Evolutionary conservation across 306 rosid species (phyloP).

Genomic region (Gynostemma pentaphyllum): DNA sequence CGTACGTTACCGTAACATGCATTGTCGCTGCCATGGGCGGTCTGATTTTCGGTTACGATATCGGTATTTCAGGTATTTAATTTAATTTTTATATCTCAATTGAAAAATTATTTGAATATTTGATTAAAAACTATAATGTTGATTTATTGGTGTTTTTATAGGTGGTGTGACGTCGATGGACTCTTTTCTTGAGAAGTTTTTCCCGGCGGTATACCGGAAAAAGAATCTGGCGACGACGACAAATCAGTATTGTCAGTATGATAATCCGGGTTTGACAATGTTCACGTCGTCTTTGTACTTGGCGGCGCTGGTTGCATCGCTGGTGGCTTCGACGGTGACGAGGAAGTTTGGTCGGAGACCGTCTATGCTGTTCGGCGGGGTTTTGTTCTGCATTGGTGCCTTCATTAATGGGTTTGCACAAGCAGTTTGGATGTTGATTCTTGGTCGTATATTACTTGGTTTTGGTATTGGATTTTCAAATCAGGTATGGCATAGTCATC

Average conservation of each 20-base stretch:
- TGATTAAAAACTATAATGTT: neutral
- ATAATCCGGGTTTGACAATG: constrained; percentile 55
- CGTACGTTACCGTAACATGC: constrained; percentile 54
- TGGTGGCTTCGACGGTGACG: constrained; percentile 63
- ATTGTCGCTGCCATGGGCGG: constrained; percentile 96
- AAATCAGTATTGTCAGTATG: constrained; percentile 75
- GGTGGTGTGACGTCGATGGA: constrained; percentile 96
- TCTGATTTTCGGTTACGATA: constrained; percentile 86
- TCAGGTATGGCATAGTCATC: constrained; percentile 54
- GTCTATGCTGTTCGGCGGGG: constrained; percentile 80
- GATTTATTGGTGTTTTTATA: neutral
- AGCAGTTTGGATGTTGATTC: constrained; percentile 55
- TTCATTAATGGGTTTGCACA: constrained; percentile 55
- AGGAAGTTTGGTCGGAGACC: constrained; percentile 58
- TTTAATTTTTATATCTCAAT: too few species aligned
- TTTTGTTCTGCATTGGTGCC: constrained; percentile 63
- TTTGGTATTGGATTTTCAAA: constrained; percentile 89
- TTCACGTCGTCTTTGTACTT: constrained; percentile 84
- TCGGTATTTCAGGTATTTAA: constrained; percentile 74
- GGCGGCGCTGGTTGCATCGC: constrained; percentile 73
- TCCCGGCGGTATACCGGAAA: constrained; percentile 51
- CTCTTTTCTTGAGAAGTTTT: constrained; percentile 56
- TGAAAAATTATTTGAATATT: neutral
- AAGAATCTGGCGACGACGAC: constrained; percentile 17
- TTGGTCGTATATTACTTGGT: constrained; percentile 87